These are phyloP conservation scores for Rhizoctonia solani DNA, from an alignment of 1,284 basidiomycete genomes.

Conservation along the genomic window DNA sequence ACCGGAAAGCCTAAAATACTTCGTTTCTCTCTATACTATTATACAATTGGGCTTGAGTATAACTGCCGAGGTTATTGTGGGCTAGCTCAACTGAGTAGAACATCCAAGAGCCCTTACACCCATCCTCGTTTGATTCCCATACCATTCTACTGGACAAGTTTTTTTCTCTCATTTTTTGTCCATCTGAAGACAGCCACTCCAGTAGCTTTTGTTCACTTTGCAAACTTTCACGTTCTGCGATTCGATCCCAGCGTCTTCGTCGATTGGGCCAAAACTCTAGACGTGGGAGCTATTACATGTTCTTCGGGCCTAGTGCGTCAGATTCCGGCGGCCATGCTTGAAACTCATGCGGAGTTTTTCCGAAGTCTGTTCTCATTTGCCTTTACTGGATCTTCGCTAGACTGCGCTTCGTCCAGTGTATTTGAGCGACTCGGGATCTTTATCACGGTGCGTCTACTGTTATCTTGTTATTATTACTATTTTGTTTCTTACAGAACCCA, in stretches of 20 bases:
- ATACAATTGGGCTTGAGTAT: background rate
- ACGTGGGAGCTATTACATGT: background rate
- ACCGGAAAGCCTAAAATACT: background rate
- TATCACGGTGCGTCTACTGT: background rate
- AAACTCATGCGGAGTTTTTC: background rate
- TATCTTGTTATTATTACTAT: too few relatives aligned
- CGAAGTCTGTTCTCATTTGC: background rate
- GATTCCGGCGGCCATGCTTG: background rate
- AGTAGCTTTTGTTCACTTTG: background rate
- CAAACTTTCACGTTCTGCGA: background rate
- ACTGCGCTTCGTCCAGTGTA: background rate
- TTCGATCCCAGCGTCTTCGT: background rate
- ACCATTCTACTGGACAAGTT: background rate
- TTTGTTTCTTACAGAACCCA: background rate
- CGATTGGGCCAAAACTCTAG: background rate
- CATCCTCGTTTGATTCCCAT: background rate
- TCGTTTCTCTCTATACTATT: constrained; percentile 12
- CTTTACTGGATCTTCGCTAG: background rate
- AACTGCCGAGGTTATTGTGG: background rate
- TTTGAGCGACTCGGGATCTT: background rate
- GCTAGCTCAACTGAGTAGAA: background rate
- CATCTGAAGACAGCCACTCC: background rate
- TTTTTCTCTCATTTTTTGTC: background rate
- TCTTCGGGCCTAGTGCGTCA: background rate
- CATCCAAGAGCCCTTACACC: background rate